phyloP scores from a whole-genome alignment of 352 stramenopile genomes.

The Thraustotheca clavata region DNA sequence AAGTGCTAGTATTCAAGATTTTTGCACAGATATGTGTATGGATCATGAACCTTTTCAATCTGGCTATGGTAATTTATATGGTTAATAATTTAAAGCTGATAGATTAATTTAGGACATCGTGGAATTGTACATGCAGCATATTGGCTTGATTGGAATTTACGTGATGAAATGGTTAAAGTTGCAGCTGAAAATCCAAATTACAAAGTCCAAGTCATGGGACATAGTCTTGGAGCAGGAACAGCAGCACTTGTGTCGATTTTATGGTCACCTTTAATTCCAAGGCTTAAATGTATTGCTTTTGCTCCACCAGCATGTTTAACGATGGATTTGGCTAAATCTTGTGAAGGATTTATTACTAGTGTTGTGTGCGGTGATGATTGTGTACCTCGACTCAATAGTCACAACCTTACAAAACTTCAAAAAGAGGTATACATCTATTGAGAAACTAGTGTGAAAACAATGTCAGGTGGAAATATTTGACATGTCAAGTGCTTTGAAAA shows the following conservation, averaged over 20 bases:
- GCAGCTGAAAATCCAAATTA: conserved; percentile 41
- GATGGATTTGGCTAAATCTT: conserved; percentile 39
- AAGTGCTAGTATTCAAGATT: conserved; percentile 68
- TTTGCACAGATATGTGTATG: conserved; percentile 72
- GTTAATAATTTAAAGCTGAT: neutral
- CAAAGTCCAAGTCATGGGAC: conserved; percentile 46
- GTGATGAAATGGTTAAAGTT: conserved; percentile 39
- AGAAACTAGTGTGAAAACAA: neutral
- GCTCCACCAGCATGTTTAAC: conserved; percentile 67
- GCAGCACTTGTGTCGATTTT: conserved; percentile 56
- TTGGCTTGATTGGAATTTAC: conserved; percentile 55
- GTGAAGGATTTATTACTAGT: conserved; percentile 49
- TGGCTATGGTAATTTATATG: conserved; percentile 34
- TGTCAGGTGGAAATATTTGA: conserved; percentile 18
- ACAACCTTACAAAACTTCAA: conserved; percentile 57
- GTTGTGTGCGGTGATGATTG: conserved; percentile 78
- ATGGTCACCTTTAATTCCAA: conserved; percentile 33
- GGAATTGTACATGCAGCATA: conserved; percentile 68
- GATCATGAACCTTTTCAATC: conserved; percentile 59
- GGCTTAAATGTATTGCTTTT: conserved; percentile 55
- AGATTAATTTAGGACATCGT: conserved; percentile 34
- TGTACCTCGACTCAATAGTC: conserved; percentile 66
- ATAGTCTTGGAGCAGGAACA: conserved; percentile 62
- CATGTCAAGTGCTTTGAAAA: conserved; percentile 15
- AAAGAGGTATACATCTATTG: conserved; percentile 32